Percentiles rank a stretch among this genome's conserved stretches.
Evolutionary conservation across 2,329 filamentous ascomycete genomes (phyloP).

Genomic region (Xylaria arbuscula): DNA sequence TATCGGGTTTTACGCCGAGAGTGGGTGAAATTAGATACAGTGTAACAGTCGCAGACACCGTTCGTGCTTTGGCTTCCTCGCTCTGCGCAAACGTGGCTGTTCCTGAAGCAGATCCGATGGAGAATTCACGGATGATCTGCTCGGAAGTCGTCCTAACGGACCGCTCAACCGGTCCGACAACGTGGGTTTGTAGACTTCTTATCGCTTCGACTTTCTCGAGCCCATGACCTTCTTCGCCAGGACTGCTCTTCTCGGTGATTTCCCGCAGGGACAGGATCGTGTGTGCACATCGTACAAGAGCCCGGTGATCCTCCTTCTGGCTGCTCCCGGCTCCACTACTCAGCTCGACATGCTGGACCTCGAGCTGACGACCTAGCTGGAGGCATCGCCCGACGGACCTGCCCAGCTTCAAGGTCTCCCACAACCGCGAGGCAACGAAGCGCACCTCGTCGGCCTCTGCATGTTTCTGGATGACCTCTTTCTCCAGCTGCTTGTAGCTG

Average conservation of each 20-base stretch:
- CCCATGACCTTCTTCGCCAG: conserved; percentile 79
- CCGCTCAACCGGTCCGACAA: conserved; percentile 78
- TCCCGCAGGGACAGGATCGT: conserved; percentile 81
- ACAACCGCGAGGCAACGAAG: conserved; percentile 79
- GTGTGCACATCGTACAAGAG: conserved; percentile 83
- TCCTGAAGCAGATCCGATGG: conserved; percentile 67
- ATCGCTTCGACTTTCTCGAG: conserved; percentile 80
- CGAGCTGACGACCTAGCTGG: conserved; percentile 84
- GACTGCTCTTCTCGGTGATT: conserved; percentile 73
- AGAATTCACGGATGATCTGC: conserved; percentile 85
- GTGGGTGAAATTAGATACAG: conserved; percentile 85
- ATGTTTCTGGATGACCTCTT: conserved; percentile 86
- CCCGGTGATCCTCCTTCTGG: conserved; percentile 77
- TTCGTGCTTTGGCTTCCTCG: conserved; percentile 79
- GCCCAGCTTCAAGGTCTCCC: conserved; percentile 81
- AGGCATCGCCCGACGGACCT: conserved; percentile 82
- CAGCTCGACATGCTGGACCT: conserved; percentile 83
- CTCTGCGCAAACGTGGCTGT: conserved; percentile 69
- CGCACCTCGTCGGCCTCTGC: conserved; percentile 86
- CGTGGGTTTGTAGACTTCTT: conserved; percentile 73
- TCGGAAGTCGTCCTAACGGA: conserved; percentile 79
- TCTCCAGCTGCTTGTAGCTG: conserved; percentile 86
- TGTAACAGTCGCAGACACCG: conserved; percentile 78
- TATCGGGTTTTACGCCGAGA: conserved; percentile 62
- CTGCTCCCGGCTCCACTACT: conserved; percentile 54